Evolutionary conservation across 495 filamentous ascomycete genomes (phyloP).

Genomic region (Penicilliopsis zonata): DNA sequence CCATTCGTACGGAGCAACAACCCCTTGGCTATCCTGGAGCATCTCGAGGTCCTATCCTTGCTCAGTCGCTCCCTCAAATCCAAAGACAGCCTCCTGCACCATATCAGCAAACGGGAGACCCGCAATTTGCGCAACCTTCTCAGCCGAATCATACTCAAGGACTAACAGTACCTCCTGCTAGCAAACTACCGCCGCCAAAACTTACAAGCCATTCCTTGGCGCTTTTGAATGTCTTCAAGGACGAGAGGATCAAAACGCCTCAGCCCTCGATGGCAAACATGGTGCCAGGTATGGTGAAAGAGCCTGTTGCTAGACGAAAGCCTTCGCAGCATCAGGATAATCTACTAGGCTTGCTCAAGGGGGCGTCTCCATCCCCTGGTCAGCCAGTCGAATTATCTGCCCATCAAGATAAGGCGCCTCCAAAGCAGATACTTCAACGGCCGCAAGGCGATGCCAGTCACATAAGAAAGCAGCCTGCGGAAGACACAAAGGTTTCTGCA

Average conservation of each 20-base stretch:
- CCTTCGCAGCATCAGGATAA: slow-evolving; percentile 30
- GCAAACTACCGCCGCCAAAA: slow-evolving; percentile 45
- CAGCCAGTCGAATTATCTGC: slow-evolving; percentile 24
- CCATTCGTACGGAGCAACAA: slow-evolving; percentile 5
- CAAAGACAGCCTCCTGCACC: slow-evolving; percentile 25
- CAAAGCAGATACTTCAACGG: slow-evolving; percentile 27
- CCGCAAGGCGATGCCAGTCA: slow-evolving; percentile 12
- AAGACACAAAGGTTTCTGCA: slow-evolving; percentile 20
- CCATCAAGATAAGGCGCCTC: slow-evolving; percentile 13
- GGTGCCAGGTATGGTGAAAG: slow-evolving; percentile 12
- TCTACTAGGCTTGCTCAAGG: slow-evolving; percentile 24
- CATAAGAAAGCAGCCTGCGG: slow-evolving; percentile 7
- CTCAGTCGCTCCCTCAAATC: slow-evolving; percentile 5
- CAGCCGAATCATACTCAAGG: slow-evolving; percentile 27
- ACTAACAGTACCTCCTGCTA: slow-evolving; percentile 40
- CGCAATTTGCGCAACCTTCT: slow-evolving; percentile 31
- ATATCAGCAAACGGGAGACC: slow-evolving; percentile 41
- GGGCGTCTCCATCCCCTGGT: slow-evolving; percentile 8
- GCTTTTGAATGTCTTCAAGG: slow-evolving; percentile 54
- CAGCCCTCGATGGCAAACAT: slow-evolving; percentile 18
- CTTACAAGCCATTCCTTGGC: slow-evolving; percentile 52
- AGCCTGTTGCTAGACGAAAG: slow-evolving; percentile 9
- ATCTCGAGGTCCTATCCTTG: slow-evolving; percentile 7
- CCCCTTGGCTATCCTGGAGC: slow-evolving; percentile 7
- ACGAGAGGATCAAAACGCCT: slow-evolving; percentile 19